A percentile compares a stretch with the other conserved stretches of the same genome.
phyloP scores from a whole-genome alignment of 2,329 filamentous ascomycete species.

The Pseudocercospora ulei region DNA sequence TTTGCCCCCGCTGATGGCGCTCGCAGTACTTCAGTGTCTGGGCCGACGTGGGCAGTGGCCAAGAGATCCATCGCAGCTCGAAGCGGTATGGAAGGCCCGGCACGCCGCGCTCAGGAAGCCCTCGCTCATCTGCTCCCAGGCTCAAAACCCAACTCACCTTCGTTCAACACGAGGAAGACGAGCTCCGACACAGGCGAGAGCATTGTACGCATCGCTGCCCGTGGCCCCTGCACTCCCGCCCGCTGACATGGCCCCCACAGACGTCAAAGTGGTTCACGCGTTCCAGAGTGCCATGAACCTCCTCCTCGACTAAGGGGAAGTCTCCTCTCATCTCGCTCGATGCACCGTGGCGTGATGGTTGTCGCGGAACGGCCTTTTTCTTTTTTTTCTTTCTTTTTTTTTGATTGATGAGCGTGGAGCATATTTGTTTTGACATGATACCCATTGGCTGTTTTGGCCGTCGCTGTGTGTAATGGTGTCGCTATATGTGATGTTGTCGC shows the following conservation, averaged over 20 bases:
- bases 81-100: slow-evolving; percentile 54
- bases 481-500: neutral
- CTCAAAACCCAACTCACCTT: slow-evolving; percentile 69
- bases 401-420: slow-evolving; percentile 1
- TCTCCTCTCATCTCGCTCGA: slow-evolving; percentile 19
- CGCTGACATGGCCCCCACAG: slow-evolving; percentile 32
- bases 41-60: slow-evolving; percentile 60
- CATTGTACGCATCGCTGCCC: slow-evolving; percentile 55
- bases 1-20: too few species aligned
- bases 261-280: slow-evolving; percentile 41
- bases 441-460: slow-evolving; percentile 9
- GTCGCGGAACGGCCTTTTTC: neutral
- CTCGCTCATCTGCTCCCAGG: slow-evolving; percentile 37
- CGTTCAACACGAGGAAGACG: slow-evolving; percentile 63
- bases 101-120: neutral
- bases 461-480: too few species aligned
- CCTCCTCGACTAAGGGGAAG: slow-evolving; percentile 30
- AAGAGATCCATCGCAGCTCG: slow-evolving; percentile 66
- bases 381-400: too few species aligned
- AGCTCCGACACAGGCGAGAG: slow-evolving; percentile 61
- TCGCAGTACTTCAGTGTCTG: slow-evolving; percentile 67
- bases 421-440: slow-evolving; percentile 11
- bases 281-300: slow-evolving; percentile 44
- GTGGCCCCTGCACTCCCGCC: neutral
- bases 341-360: slow-evolving; percentile 28